Percentiles rank a stretch among this genome's conserved stretches.
Evolutionary conservation across 257 asterid genomes (phyloP).

Genomic region (Lavandula angustifolia): DNA sequence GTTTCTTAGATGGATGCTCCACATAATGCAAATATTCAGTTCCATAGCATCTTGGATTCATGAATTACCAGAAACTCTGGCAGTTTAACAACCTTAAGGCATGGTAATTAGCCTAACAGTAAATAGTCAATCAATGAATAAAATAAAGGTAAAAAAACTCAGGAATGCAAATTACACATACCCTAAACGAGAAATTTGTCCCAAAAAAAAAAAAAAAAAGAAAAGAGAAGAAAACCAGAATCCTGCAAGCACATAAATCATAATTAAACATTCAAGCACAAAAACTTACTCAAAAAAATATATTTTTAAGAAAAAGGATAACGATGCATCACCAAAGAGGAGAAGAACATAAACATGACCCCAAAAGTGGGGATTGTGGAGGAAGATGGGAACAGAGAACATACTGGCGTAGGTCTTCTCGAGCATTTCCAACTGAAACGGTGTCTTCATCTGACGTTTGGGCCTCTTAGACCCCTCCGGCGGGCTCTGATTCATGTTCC

Average conservation of each 20-base stretch:
- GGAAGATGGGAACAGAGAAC: constrained; percentile 19
- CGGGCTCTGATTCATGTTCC: constrained; percentile 51
- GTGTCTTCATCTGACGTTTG: constrained; percentile 99
- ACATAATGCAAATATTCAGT: constrained; percentile 1
- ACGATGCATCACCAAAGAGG: constrained; percentile 24
- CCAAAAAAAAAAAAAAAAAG: neutral
- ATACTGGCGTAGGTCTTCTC: constrained; percentile 84
- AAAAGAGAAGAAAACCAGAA: constrained; percentile 15
- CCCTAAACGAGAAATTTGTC: neutral
- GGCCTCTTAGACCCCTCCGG: constrained; percentile 76
- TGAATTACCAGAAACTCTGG: constrained; percentile 23
- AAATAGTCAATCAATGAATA: neutral
- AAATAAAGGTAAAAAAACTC: neutral
- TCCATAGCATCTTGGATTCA: neutral
- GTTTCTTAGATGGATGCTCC: neutral
- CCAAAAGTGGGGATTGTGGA: neutral
- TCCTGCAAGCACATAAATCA: constrained; percentile 17
- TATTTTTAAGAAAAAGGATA: neutral
- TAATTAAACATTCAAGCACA: constrained; percentile 17
- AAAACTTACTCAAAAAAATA: neutral
- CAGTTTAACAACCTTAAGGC: constrained; percentile 8
- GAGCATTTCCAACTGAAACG: constrained; percentile 85
- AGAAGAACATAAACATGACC: constrained; percentile 17
- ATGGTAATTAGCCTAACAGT: constrained; percentile 5
- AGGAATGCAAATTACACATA: neutral